phyloP scores from a whole-genome alignment of 176 grass and related monocot genomes.

The Tillandsia fasciculata region DNA sequence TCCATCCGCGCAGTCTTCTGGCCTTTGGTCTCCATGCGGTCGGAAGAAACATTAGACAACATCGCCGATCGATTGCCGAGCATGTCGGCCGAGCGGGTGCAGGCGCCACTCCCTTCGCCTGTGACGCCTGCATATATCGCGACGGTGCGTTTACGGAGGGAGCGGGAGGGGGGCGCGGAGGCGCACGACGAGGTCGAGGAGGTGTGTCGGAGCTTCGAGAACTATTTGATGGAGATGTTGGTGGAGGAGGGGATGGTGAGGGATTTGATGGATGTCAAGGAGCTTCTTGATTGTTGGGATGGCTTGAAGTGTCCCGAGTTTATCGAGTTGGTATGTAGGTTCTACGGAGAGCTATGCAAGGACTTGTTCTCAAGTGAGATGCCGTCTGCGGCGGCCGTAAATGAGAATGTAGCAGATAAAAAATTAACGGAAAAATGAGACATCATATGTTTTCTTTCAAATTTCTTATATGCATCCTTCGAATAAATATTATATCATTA shows the following conservation, averaged over 20 bases:
- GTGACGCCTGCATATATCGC: constrained; percentile 13
- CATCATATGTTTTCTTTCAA: background rate
- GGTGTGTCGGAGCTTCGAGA: constrained; percentile 69
- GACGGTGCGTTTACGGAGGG: background rate
- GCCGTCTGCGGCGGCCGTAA: background rate
- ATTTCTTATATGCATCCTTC: too few species aligned
- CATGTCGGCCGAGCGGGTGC: background rate
- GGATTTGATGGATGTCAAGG: constrained; percentile 77
- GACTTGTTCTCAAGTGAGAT: constrained; percentile 40
- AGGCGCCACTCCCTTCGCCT: constrained; percentile 20
- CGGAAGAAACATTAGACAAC: constrained; percentile 23
- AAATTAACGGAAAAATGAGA: background rate
- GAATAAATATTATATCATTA: too few species aligned
- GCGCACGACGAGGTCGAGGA: constrained; percentile 27
- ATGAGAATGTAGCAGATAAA: background rate
- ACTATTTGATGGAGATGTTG: constrained; percentile 72
- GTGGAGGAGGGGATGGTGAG: constrained; percentile 70
- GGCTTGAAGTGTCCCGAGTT: constrained; percentile 47
- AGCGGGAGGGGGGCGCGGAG: background rate
- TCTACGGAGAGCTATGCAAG: constrained; percentile 77
- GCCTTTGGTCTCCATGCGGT: constrained; percentile 65
- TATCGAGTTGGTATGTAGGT: constrained; percentile 51
- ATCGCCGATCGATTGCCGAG: background rate
- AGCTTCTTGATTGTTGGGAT: constrained; percentile 66
- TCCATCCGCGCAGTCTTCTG: constrained; percentile 69